Evolutionary conservation across 148 eudicot species (phyloP).

Genomic region (Heliosperma pusillum): DNA sequence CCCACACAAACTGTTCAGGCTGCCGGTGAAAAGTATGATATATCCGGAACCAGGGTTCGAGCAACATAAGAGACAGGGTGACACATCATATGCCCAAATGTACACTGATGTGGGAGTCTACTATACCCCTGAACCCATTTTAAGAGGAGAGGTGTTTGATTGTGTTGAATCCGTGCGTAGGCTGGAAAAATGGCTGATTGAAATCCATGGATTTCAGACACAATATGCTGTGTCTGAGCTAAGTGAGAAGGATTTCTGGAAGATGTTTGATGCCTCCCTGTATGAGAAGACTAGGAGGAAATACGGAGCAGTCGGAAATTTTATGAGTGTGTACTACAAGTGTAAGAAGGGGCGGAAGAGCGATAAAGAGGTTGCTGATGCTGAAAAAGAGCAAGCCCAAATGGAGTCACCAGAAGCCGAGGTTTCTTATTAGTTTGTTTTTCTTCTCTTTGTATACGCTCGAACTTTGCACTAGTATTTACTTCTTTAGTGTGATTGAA

Average conservation of each 20-base stretch:
- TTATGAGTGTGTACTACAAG: conserved; percentile 88
- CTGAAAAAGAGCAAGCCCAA: conserved; percentile 55
- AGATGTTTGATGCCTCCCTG: conserved; percentile 74
- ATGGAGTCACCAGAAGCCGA: conserved; percentile 47
- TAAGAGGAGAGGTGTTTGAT: conserved; percentile 81
- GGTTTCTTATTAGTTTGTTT: conserved; percentile 24
- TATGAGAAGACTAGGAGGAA: conserved; percentile 70
- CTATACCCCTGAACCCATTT: conserved; percentile 77
- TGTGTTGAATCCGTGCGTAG: conserved; percentile 66
- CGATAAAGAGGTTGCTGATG: conserved; percentile 89
- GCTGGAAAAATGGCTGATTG: conserved; percentile 79
- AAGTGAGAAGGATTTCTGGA: conserved; percentile 74
- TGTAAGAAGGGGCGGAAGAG: conserved; percentile 83
- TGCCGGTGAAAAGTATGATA: conserved; percentile 73
- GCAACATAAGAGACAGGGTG: conserved; percentile 65
- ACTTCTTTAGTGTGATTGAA: neutral
- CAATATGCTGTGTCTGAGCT: conserved; percentile 87
- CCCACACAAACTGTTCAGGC: conserved; percentile 71
- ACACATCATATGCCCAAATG: conserved; percentile 80
- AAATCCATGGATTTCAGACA: conserved; percentile 80
- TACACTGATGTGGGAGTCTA: conserved; percentile 87
- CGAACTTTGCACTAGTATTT: conserved; percentile 7
- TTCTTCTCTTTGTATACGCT: neutral
- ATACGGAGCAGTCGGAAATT: conserved; percentile 80
- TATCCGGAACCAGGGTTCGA: conserved; percentile 87